Percentiles rank a stretch among this genome's conserved stretches.
These are phyloP conservation scores for Astragalus glycyphyllos DNA, from an alignment of 306 rosid species.

Conservation along the genomic window DNA sequence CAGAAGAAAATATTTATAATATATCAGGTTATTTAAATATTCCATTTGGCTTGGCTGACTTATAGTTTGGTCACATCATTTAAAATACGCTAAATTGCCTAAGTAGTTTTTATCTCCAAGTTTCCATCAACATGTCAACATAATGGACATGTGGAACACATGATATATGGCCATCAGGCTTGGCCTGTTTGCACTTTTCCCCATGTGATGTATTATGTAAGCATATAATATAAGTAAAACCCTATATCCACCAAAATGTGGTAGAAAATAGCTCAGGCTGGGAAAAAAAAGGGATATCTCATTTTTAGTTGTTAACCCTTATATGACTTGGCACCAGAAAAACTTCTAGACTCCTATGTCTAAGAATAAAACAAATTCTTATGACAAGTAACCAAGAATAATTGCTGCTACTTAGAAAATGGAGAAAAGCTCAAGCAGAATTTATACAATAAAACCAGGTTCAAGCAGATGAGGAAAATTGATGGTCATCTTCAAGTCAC, in stretches of 20 bases:
- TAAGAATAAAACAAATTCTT: slow-evolving; percentile 1
- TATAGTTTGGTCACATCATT: not conserved
- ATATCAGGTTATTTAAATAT: slow-evolving; percentile 19
- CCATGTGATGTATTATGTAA: not conserved
- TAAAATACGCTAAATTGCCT: slow-evolving; percentile 11
- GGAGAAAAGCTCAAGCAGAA: slow-evolving; percentile 33
- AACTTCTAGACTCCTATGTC: slow-evolving; percentile 18
- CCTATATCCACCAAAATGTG: not conserved
- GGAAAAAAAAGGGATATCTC: slow-evolving; percentile 6
- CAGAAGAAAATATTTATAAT: slow-evolving; percentile 3
- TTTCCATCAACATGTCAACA: slow-evolving; percentile 2
- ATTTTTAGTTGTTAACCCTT: not conserved
- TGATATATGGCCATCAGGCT: slow-evolving; percentile 1
- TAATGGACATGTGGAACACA: not conserved
- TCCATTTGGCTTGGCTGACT: slow-evolving; percentile 1
- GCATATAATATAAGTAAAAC: slow-evolving; percentile 15
- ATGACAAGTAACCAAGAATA: not conserved
- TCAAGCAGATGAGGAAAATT: slow-evolving; percentile 68
- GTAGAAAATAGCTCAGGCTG: slow-evolving; percentile 27
- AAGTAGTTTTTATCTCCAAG: not conserved
- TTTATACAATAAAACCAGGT: slow-evolving; percentile 76
- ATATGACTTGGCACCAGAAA: slow-evolving; percentile 24
- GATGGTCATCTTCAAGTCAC: slow-evolving; percentile 71
- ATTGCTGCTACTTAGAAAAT: slow-evolving; percentile 10
- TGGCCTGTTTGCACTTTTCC: slow-evolving; percentile 6